These are phyloP conservation scores for Tetragonia tetragonoides DNA, from an alignment of 148 eudicot species.

Conservation along the genomic window DNA sequence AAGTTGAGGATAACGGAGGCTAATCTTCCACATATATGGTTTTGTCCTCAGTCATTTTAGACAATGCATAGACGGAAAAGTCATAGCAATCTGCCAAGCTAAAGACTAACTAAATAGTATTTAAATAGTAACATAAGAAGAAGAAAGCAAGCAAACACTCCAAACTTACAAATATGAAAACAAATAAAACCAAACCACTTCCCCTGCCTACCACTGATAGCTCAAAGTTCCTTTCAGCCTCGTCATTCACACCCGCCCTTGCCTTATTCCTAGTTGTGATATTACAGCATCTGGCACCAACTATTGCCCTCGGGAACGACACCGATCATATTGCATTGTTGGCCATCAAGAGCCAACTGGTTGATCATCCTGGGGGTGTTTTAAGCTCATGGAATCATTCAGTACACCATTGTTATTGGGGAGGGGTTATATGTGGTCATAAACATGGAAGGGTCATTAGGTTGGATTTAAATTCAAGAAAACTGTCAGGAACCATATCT, in stretches of 20 bases:
- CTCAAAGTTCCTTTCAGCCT: no score
- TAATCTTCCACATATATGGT: no score
- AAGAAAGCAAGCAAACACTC: no score
- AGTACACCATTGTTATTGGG: slow-evolving; percentile 40
- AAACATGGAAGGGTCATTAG: slow-evolving; percentile 25
- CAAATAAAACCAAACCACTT: no score
- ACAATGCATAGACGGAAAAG: no score
- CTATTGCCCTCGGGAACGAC: slow-evolving; percentile 10
- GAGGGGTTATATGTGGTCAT: slow-evolving; percentile 34
- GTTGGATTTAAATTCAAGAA: slow-evolving; percentile 21
- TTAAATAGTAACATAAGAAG: no score
- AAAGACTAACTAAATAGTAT: no score
- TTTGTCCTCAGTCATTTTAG: no score
- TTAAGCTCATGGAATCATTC: slow-evolving; percentile 43
- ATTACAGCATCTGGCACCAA: background rate
- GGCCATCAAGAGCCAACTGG: slow-evolving; percentile 30
- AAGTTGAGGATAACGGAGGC: no score
- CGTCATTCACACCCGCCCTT: background rate
- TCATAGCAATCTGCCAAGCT: no score
- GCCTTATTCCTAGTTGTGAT: background rate
- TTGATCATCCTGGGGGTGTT: slow-evolving; percentile 18
- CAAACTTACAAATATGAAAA: no score
- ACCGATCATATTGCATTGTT: slow-evolving; percentile 34
- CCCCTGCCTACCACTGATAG: no score
- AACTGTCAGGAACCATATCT: slow-evolving; percentile 28